Evolutionary conservation across 2,329 filamentous ascomycete species (phyloP).

Genomic region (Phyllosticta paracitricarpa): DNA sequence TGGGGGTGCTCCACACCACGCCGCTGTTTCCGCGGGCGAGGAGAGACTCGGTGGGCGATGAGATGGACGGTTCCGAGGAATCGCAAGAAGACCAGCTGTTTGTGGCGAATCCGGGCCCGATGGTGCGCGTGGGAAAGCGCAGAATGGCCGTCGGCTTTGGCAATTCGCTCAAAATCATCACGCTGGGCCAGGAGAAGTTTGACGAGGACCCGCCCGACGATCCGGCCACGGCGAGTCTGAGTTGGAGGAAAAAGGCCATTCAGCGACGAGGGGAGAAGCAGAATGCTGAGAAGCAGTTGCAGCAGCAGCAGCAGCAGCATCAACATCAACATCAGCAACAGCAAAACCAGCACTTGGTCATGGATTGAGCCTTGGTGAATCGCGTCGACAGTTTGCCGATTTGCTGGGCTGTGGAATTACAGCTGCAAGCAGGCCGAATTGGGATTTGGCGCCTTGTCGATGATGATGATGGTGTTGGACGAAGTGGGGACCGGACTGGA

Average conservation of each 20-base stretch:
- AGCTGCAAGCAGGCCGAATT: neutral
- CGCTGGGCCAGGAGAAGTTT: slow-evolving; percentile 55
- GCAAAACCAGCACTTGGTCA: slow-evolving; percentile 1
- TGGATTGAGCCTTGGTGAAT: neutral
- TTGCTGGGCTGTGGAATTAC: neutral
- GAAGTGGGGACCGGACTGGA: neutral
- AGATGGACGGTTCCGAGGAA: slow-evolving; percentile 27
- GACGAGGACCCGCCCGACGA: slow-evolving; percentile 27
- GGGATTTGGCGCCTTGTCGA: too few relatives aligned
- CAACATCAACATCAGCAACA: neutral
- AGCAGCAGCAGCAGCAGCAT: neutral
- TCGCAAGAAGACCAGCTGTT: slow-evolving; percentile 48
- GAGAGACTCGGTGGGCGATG: slow-evolving; percentile 7
- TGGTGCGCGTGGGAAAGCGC: slow-evolving; percentile 50
- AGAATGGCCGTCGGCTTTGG: slow-evolving; percentile 63
- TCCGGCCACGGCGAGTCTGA: slow-evolving; percentile 4
- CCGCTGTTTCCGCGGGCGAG: slow-evolving; percentile 20
- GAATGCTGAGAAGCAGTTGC: slow-evolving; percentile 1
- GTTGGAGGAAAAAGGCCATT: slow-evolving; percentile 6
- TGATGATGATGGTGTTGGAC: too few relatives aligned
- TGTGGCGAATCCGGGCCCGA: slow-evolving; percentile 56
- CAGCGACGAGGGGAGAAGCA: neutral
- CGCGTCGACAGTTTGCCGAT: neutral
- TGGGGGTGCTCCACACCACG: slow-evolving; percentile 35
- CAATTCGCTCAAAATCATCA: slow-evolving; percentile 62